A percentile compares a stretch with the other conserved stretches of the same genome.
phyloP scores from a whole-genome alignment of 768 basidiomycete species.

The Dioszegia crocea region DNA sequence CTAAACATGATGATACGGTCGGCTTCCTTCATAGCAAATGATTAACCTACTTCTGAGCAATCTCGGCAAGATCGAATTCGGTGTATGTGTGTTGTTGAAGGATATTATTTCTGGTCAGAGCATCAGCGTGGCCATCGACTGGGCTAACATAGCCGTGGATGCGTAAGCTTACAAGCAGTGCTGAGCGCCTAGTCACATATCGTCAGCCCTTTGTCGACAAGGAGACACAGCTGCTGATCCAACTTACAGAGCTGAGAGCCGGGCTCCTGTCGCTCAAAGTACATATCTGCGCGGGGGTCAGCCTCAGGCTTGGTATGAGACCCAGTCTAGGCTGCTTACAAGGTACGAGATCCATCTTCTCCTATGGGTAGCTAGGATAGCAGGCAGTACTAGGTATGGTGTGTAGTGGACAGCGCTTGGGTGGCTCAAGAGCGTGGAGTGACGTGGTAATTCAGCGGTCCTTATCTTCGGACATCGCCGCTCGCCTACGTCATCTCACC shows the following conservation, averaged over 20 bases:
- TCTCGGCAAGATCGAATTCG: conserved; percentile 47
- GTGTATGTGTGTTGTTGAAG: conserved; percentile 45
- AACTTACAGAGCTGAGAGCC: conserved; percentile 42
- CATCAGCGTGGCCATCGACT: no score
- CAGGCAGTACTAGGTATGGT: no score
- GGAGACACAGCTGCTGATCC: background rate
- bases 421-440: no score
- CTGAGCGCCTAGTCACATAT: conserved; percentile 29
- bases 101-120: conserved; percentile 36
- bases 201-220: conserved; percentile 1
- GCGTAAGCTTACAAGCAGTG: conserved; percentile 38
- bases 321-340: conserved; percentile 12
- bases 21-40: background rate
- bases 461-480: no score
- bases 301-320: no score
- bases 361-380: background rate
- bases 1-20: background rate
- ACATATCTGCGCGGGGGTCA: conserved; percentile 40
- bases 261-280: conserved; percentile 39
- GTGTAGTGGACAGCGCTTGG: no score
- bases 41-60: conserved; percentile 41
- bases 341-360: conserved; percentile 32
- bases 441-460: no score
- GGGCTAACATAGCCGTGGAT: no score
- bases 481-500: background rate